Evolutionary conservation across 371 early-diverging fungal genomes (phyloP), one percentile per base, ranked within the genome.

Genomic region (Nematocida minor): DNA sequence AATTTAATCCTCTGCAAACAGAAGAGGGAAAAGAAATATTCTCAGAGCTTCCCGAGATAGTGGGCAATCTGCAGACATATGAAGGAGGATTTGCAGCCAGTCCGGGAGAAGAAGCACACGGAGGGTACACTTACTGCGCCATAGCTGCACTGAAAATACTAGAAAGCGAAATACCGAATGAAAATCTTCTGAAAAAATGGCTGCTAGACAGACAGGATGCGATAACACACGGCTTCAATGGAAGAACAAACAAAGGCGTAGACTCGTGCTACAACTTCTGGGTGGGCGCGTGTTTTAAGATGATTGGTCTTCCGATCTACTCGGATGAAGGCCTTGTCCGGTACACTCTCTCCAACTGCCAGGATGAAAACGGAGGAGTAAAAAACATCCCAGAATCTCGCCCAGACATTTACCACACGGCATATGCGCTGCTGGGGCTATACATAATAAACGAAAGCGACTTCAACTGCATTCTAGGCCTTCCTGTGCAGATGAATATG

Each of bases 221-320:
- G 18, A 67, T 92, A 29, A 94, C 93, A 84, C 94, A 95, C 32
- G 96, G 96, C 14, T 95, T 94, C 70, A 91, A 91, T 67, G 96
- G 96, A 16, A 87, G 96, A 47, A 90, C 92, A 1, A 95, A 96
- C 84, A 96, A 96, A 81, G 86, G 94, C 0, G 95, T 94, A 0
- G 96, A 96, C 83, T 94, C 94, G 0, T 96, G 96, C 81, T 96
- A 96, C 83, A 90, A 93, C 0, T 93, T 92, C 83, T 96, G 96
- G 96, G 88, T 91, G 29, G 94, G 93, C 18, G 94, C 90, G 1
- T 86, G 89, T 29, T 91, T 91, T 18, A 66, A 48, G 49, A 16
- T 55, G 18, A 20, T 40, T 41, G 31, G 36, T 14, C 2, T 49
- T 34, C 20, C 18, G 16, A 46, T 40, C 14, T 27, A 38, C 20